Evolutionary conservation across 148 eudicot species (phyloP).

Genomic region (Selenicereus undatus): DNA sequence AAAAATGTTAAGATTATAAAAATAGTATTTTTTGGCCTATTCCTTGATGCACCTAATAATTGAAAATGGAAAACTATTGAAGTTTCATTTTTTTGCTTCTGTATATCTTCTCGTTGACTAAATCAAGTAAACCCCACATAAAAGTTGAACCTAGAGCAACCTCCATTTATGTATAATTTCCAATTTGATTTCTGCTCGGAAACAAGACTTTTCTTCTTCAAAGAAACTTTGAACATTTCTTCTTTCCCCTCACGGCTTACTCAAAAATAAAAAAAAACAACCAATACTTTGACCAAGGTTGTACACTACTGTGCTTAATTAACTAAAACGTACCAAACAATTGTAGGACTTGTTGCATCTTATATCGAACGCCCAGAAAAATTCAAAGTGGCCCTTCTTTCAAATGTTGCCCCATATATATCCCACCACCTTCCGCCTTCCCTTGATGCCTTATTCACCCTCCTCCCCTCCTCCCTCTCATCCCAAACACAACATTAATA

Average conservation of each 20-base stretch:
- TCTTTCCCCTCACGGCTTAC: neutral
- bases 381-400: constrained; percentile 1
- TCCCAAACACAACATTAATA: neutral
- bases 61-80: neutral
- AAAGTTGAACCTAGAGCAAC: neutral
- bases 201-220: neutral
- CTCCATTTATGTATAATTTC: neutral
- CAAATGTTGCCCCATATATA: neutral
- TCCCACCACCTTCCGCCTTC: neutral
- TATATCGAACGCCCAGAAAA: neutral
- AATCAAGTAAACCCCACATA: neutral
- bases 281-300: constrained; percentile 26
- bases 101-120: neutral
- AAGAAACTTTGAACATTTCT: constrained; percentile 13
- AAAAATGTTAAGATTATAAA: too few species aligned
- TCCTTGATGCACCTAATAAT: too few species aligned
- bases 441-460: neutral
- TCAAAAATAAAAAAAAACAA: neutral
- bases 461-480: neutral
- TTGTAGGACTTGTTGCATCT: constrained; percentile 3
- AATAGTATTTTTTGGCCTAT: too few species aligned
- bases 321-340: constrained; percentile 18
- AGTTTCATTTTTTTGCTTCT: neutral
- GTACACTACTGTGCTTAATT: constrained; percentile 12
- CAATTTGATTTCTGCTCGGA: neutral